These are phyloP conservation scores for Choiromyces venosus DNA, from an alignment of 495 filamentous ascomycete genomes.

Conservation along the genomic window DNA sequence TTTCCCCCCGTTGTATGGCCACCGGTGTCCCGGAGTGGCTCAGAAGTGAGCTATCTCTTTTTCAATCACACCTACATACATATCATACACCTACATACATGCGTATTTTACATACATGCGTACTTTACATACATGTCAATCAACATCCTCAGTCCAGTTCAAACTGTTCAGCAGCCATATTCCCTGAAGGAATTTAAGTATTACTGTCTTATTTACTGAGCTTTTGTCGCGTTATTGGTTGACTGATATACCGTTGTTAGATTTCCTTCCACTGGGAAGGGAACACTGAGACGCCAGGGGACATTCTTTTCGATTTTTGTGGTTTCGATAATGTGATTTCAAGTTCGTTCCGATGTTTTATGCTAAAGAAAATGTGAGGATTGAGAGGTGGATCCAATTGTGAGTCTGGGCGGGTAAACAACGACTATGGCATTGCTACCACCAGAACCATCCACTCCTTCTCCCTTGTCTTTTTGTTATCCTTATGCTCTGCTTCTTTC, in stretches of 20 bases:
- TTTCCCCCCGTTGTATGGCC: constrained; percentile 15
- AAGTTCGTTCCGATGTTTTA: background rate
- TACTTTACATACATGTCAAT: constrained; percentile 2
- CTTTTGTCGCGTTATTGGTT: background rate
- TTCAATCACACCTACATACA: constrained; percentile 14
- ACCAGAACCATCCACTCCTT: background rate
- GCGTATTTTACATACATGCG: background rate
- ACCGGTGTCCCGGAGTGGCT: constrained; percentile 23
- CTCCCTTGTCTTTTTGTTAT: background rate
- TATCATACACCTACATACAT: background rate
- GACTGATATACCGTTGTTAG: background rate
- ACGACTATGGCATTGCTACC: background rate
- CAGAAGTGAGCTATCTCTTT: constrained; percentile 40
- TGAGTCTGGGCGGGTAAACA: constrained; percentile 2
- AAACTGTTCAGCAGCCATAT: background rate
- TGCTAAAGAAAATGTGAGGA: background rate
- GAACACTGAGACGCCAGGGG: background rate
- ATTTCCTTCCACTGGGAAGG: background rate
- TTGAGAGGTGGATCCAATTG: constrained; percentile 1
- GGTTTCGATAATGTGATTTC: background rate
- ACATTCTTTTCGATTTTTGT: background rate
- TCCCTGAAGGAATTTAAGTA: too few relatives aligned
- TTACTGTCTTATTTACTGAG: too few relatives aligned
- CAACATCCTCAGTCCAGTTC: background rate
- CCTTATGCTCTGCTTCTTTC: background rate